Percentiles rank a stretch among this genome's conserved stretches.
Conservation (phyloP, 345 rosid species). For the Brassica nigra region DNA sequence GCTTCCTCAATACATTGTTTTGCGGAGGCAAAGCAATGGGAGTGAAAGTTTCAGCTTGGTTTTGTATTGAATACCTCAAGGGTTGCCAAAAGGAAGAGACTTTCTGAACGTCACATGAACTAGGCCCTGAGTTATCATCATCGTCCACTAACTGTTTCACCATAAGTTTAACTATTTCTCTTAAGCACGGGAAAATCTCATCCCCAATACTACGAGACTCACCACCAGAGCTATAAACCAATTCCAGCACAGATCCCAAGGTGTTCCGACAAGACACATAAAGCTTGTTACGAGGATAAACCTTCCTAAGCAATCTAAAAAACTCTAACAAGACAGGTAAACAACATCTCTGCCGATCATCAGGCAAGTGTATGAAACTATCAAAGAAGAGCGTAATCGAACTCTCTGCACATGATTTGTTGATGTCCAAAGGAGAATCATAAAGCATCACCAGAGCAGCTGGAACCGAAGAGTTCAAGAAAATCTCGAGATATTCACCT, state of each 20-base stretch:
- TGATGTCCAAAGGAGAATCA: conserved; percentile 48
- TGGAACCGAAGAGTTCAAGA: conserved; percentile 67
- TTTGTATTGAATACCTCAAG: conserved; percentile 47
- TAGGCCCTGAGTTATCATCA: conserved; percentile 39
- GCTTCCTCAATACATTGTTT: conserved; percentile 38
- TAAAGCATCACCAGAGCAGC: conserved; percentile 73
- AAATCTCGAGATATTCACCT: conserved; percentile 55
- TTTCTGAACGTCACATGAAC: conserved; percentile 53
- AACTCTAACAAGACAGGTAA: conserved; percentile 73
- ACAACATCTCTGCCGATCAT: conserved; percentile 52
- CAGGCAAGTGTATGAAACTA: conserved; percentile 43
- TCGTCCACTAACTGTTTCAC: conserved; percentile 43
- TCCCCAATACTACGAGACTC: conserved; percentile 31
- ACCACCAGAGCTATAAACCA: conserved; percentile 15
- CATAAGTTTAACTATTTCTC: conserved; percentile 60
- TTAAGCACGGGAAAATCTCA: conserved; percentile 74
- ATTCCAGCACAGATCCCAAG: conserved; percentile 66
- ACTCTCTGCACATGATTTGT: conserved; percentile 56
- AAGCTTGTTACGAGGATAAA: conserved; percentile 51
- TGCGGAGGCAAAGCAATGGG: conserved; percentile 52
- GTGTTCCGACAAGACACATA: conserved; percentile 69
- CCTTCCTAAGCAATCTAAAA: conserved; percentile 71
- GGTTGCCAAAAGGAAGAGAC: conserved; percentile 64
- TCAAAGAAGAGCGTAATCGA: conserved; percentile 60
- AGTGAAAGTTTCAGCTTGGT: conserved; percentile 9